Evolutionary conservation across 371 early-diverging fungal genomes (phyloP).

Genomic region (Syncephalastrum sp.): DNA sequence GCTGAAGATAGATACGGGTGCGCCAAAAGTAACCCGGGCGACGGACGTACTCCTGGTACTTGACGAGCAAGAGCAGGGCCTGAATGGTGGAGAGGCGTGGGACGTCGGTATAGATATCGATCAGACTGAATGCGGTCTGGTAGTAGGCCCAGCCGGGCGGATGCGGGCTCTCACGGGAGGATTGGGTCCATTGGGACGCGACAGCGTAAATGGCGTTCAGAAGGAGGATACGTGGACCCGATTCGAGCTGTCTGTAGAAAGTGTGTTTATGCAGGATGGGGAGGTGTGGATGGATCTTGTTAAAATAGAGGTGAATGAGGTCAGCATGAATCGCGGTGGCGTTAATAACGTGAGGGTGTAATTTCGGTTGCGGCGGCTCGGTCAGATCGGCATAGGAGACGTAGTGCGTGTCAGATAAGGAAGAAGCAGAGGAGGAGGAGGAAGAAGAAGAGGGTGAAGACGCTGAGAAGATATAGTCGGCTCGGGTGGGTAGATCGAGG

Average conservation of each 20-base stretch:
- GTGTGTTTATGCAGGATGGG: constrained; percentile 51
- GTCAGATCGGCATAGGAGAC: not conserved
- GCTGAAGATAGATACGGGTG: constrained; percentile 34
- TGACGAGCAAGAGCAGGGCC: constrained; percentile 43
- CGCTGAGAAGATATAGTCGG: constrained; percentile 6
- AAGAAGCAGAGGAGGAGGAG: constrained; percentile 1
- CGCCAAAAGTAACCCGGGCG: constrained; percentile 49
- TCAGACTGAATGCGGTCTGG: constrained; percentile 25
- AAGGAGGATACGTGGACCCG: constrained; percentile 49
- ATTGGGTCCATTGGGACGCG: constrained; percentile 32
- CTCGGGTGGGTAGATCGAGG: constrained; percentile 18
- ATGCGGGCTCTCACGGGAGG: constrained; percentile 1
- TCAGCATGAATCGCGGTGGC: constrained; percentile 15
- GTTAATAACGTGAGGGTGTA: constrained; percentile 6
- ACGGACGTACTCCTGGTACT: constrained; percentile 44
- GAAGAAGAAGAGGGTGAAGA: too few relatives aligned
- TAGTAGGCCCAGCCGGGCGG: constrained; percentile 48
- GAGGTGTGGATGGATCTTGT: constrained; percentile 55
- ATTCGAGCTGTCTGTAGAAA: constrained; percentile 33
- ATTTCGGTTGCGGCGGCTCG: constrained; percentile 10
- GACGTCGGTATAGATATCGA: constrained; percentile 40
- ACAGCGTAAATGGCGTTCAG: constrained; percentile 59
- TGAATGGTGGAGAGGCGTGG: constrained; percentile 47
- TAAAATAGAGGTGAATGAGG: constrained; percentile 41
- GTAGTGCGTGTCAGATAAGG: not conserved